Percentiles rank a stretch among this genome's conserved stretches.
Evolutionary conservation across 2,329 filamentous ascomycete genomes (phyloP).

Genomic region (Paecilomyces fulvus): DNA sequence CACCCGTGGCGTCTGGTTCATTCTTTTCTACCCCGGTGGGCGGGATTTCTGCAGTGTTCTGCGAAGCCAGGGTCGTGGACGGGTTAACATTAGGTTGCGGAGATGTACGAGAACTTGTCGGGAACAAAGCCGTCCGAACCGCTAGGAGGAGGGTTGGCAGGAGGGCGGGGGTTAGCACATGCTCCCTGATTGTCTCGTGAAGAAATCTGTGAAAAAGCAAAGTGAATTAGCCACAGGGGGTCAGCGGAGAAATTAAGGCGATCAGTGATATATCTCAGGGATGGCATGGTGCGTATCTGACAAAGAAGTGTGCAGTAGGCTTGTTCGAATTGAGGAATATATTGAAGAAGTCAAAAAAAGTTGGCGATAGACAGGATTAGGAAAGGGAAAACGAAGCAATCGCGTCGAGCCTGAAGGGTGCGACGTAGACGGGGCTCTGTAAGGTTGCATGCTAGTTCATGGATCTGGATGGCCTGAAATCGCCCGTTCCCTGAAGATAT

Average conservation of each 20-base stretch:
- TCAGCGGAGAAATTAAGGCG: neutral
- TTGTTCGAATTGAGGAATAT: neutral
- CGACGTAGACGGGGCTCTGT: neutral
- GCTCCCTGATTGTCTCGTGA: conserved; percentile 45
- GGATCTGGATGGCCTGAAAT: neutral
- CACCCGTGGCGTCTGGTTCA: neutral
- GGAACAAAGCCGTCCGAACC: conserved; percentile 72
- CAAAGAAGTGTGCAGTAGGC: neutral
- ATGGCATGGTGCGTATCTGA: neutral
- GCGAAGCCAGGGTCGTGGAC: conserved; percentile 20
- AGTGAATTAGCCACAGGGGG: neutral
- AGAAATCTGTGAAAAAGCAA: conserved; percentile 30
- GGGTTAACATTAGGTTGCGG: conserved; percentile 28
- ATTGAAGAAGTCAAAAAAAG: neutral
- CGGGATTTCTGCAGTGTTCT: conserved; percentile 2
- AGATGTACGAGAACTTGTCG: conserved; percentile 67
- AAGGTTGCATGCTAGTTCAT: neutral
- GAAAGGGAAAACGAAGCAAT: neutral
- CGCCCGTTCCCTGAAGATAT: neutral
- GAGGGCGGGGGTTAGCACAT: conserved; percentile 55
- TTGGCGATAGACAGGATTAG: neutral
- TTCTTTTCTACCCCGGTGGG: neutral
- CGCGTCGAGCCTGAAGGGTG: neutral
- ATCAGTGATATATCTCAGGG: neutral
- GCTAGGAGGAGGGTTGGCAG: conserved; percentile 53